Base-by-base conservation (phyloP, 2,329 filamentous ascomycete species). In the Lecanoromycetidae sp. region DNA sequence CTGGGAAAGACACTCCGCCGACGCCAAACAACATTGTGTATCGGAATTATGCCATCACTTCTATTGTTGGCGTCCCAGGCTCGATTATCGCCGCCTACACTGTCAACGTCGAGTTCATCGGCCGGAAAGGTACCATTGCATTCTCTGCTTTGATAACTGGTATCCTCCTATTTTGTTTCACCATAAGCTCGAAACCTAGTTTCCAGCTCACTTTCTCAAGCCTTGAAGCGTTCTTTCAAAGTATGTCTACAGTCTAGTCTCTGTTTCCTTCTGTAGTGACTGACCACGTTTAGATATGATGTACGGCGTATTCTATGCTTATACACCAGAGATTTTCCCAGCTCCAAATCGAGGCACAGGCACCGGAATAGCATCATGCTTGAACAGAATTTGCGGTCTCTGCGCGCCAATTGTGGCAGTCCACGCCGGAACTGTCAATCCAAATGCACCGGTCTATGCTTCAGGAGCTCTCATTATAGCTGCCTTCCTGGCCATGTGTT, bases 31-130 rank as follows among this genome's bases (percentile, higher is more conserved):
- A 62, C 39, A 62, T 65, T 27, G 68, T 64, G 39, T 93, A 91
- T 67, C 80, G 83, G 51, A 86, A 87, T 70, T 90, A 87, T 61
- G 80, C 80, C 61, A 87, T 93, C 61, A 86, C 83, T 13, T 83
- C 82, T 33, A 68, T 86, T 30, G 75, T 80, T 39, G 85, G 86
- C 32, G 77, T 91, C 2, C 86, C 85, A 0, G 86, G 86, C 19
- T 83, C 80, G 39, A 65, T 91, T 17, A 68, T 90, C 8, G 86
- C 81, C 13, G 82, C 80, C 51, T 84, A 76, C 57, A 77, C 82
- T 1, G 84, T 93, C 49, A 72, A 82, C 34, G 66, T 79, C 34
- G 84, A 82, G 58, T 87, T 70, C 54, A 56, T 76, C 26, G 74
- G 74, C 23, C 71, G 74, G 40, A 76, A 75, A 57, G 71, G 71